Base-by-base conservation (phyloP, 176 grass and related monocot species). In the Oryza nivara region DNA sequence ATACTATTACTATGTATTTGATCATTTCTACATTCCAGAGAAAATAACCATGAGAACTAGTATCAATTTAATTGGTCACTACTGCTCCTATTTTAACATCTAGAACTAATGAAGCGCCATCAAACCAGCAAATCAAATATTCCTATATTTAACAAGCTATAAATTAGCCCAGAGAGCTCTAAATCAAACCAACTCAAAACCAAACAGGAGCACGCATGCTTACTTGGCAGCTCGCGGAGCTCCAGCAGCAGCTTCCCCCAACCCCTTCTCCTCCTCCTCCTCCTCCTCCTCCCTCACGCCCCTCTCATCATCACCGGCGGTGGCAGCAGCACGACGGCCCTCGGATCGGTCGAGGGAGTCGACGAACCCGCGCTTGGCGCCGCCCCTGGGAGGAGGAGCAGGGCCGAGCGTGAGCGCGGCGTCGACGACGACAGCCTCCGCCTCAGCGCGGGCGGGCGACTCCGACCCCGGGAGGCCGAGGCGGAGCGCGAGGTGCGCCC, bases 401-500 rank as follows among this genome's bases (percentile, higher is more conserved):
- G 81, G 77, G 0, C 89, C 85, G 30, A 91, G 89, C 0, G 84
- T 84, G 70, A 91, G 89, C 51, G 76, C 85, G 12, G 80, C 89
- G 65, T 87, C 84, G 28, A 87, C 88, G 46, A 87, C 88, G 46
- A 5, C 51, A n/a, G 83, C 88, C 35, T 32, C 30, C 30, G 72
- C 34, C 43, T 44, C 84, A 10, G 65, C 77, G 65, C 22, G 72
- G 14, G 14, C 72, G 3, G 88, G 72, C 17, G 83, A 86, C 23
- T 86, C 58, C 25, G 83, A 82, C 6, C 88, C 88, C n/a, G 84
- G 89, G 16, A 90, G 89, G 7, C 89, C 89, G 70, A 91, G 89
- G 16, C 89, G 80, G 30, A 91, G 89, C 68, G 84, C 84, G 75
- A 91, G 89, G 84, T 87, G 80, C 79, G 87, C 79, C 38, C 68